Percentiles rank a stretch among this genome's conserved stretches.
Conservation (phyloP, 2,329 filamentous ascomycete genomes). For the Arthrobotrys entomopaga region DNA sequence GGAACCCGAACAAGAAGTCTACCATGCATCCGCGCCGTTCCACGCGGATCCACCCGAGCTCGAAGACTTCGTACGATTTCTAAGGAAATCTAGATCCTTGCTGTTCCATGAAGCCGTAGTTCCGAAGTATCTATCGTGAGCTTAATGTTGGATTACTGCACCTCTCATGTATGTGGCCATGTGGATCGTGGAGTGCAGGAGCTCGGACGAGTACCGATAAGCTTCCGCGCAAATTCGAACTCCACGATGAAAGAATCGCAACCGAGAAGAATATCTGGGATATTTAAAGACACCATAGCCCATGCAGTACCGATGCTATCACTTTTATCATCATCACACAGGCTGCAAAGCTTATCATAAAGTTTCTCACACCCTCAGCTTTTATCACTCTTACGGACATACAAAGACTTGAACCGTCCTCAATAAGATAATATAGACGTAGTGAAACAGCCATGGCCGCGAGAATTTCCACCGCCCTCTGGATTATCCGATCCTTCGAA, state of each 20-base stretch:
- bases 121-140: neutral
- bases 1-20: neutral
- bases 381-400: neutral
- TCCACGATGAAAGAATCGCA: neutral
- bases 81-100: neutral
- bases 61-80: neutral
- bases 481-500: conserved; percentile 56
- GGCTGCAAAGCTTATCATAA: neutral
- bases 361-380: neutral
- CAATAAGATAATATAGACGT: neutral
- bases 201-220: neutral
- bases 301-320: neutral
- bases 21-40: conserved; percentile 3
- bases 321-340: neutral
- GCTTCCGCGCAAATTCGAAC: neutral
- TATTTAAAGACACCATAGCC: neutral
- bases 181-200: neutral
- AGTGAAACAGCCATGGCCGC: neutral
- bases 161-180: neutral
- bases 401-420: neutral
- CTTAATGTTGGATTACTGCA: neutral
- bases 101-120: neutral
- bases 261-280: neutral
- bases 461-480: conserved; percentile 31
- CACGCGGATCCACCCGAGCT: neutral